Evolutionary conservation across 2,329 filamentous ascomycete genomes (phyloP).

Genomic region (Microdochium nivale): DNA sequence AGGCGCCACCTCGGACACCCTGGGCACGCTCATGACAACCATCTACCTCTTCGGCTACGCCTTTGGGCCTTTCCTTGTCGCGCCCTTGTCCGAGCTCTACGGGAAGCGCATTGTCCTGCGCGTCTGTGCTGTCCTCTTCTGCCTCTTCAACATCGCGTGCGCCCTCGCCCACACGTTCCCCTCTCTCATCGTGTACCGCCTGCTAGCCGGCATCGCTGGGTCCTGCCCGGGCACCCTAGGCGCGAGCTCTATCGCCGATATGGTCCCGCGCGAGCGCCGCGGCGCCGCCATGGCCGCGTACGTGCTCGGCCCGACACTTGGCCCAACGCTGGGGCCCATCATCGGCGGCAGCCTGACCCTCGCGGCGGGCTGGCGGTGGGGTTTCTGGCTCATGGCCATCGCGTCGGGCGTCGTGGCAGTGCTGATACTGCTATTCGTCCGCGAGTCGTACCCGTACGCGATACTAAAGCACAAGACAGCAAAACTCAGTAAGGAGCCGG

Average conservation of each 20-base stretch:
- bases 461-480: conserved; percentile 31
- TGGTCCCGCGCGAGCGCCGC: conserved; percentile 36
- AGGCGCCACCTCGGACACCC: conserved; percentile 28
- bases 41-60: conserved; percentile 46
- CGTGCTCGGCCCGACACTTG: conserved; percentile 38
- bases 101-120: conserved; percentile 31
- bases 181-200: conserved; percentile 30
- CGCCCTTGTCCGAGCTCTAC: conserved; percentile 36
- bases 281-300: conserved; percentile 38
- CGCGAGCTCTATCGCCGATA: conserved; percentile 40
- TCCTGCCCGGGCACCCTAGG: conserved; percentile 36
- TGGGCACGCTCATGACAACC: conserved; percentile 47
- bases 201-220: conserved; percentile 34
- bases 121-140: conserved; percentile 29
- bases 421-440: conserved; percentile 23
- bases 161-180: conserved; percentile 21
- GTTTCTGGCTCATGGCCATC: conserved; percentile 38
- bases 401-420: conserved; percentile 26
- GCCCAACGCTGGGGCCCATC: conserved; percentile 39
- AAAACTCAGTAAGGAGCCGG: conserved; percentile 30
- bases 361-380: conserved; percentile 40
- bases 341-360: conserved; percentile 25
- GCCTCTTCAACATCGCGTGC: conserved; percentile 27
- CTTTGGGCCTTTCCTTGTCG: conserved; percentile 35
- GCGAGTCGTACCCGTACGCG: conserved; percentile 32